Evolutionary conservation across 2,329 filamentous ascomycete genomes (phyloP), one percentile per base, ranked within the genome.

Genomic region (Arthroderma sp.): DNA sequence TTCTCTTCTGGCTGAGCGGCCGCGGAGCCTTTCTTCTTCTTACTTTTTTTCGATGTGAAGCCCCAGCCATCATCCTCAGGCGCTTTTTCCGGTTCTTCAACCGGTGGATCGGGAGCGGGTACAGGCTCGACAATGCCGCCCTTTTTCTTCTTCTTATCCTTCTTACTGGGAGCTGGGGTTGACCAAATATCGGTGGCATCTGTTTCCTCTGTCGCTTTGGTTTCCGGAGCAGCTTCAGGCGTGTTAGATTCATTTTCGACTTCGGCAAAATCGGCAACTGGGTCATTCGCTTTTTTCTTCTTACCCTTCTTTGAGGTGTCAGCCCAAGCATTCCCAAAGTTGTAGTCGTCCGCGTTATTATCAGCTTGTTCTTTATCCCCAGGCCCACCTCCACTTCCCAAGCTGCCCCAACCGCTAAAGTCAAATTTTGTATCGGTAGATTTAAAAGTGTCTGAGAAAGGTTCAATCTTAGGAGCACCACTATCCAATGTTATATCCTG

Each of bases 261-360:
- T 41, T 30, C 7, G 40, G 31, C 7, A 37, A 43, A 31, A 33
- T 34, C 32, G 8, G 32, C 8, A 8, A 34, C 45, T 27, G 28
- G 5, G n/a, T 38, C 46, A 33, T 54, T 49, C 22, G 43, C 44
- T 37, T 58, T 60, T 42, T 53, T 53, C 44, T 57, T 59, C 46
- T 61, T 61, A 46, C 56, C 58, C 56, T 57, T 59, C 56, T 59
- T 70, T 59, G 52, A 70, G 57, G 53, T 62, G 59, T 53, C 51
- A 39, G 44, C 52, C 51, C 54, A 55, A 32, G 48, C 50, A 34
- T 37, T 11, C 45, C 46, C 49, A 46, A 50, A 49, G 22, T 52
- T 43, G 36, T 51, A 52, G 36, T 61, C 58, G 30, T 56, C 57
- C 30, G 57, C 58, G 15, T 22, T 22, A 22, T 22, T 22, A 22